These are phyloP conservation scores for Fusarium neocosmosporiellum DNA, from an alignment of 2,329 filamentous ascomycete species.

Conservation along the genomic window DNA sequence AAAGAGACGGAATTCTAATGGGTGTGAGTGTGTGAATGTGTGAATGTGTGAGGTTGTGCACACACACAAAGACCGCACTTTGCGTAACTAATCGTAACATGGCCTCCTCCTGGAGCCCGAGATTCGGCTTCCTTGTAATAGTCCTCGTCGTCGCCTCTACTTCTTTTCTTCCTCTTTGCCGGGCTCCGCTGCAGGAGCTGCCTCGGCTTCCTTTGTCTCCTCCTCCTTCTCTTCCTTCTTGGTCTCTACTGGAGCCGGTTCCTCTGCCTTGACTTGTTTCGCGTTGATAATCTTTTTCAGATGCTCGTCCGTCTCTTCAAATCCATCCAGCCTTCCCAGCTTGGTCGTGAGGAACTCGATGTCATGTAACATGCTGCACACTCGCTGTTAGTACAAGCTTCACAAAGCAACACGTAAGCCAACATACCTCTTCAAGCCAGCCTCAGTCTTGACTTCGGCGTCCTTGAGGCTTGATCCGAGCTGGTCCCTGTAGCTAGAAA, in stretches of 20 bases:
- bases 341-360: conserved; percentile 77
- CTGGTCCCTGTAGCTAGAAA: conserved; percentile 82
- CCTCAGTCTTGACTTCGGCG: conserved; percentile 71
- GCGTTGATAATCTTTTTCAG: conserved; percentile 73
- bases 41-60: neutral
- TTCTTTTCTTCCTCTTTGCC: conserved; percentile 36
- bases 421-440: conserved; percentile 77
- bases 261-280: conserved; percentile 58
- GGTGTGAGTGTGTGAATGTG: no score
- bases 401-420: neutral
- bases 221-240: conserved; percentile 21
- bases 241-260: conserved; percentile 17
- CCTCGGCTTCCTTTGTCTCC: conserved; percentile 22
- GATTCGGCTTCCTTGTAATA: conserved; percentile 7
- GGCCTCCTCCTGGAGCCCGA: conserved; percentile 13
- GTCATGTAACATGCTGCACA: conserved; percentile 77
- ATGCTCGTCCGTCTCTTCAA: conserved; percentile 77
- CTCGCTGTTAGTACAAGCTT: conserved; percentile 17
- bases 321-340: conserved; percentile 82
- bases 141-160: conserved; percentile 8
- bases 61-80: conserved; percentile 3
- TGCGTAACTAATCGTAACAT: conserved; percentile 22
- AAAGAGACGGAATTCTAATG: neutral
- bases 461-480: conserved; percentile 78
- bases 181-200: conserved; percentile 26